Conservation (phyloP, 139 green algal genomes). For the Parachlorella kessleri region DNA sequence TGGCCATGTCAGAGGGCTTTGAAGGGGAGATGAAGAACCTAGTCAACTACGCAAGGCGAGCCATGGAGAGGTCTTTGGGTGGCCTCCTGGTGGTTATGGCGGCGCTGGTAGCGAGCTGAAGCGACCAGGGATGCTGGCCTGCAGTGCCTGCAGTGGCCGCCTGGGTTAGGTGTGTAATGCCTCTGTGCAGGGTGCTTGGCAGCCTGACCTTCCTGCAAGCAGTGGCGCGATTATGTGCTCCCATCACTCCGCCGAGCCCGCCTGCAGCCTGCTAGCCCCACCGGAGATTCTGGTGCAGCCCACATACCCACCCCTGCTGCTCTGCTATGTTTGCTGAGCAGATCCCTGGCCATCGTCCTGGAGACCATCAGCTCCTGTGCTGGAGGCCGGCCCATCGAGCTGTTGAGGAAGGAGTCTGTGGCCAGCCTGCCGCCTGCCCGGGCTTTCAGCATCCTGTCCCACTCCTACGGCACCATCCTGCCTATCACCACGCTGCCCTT, state of each 20-base stretch:
- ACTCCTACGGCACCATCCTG: conserved; percentile 76
- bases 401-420: conserved; percentile 85
- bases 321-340: background rate
- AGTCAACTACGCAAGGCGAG: conserved; percentile 33
- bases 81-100: too few species aligned
- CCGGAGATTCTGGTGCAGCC: too few species aligned
- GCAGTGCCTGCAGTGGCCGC: background rate
- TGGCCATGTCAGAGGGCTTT: conserved; percentile 55
- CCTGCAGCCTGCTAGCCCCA: too few species aligned
- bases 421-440: conserved; percentile 55
- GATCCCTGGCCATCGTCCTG: conserved; percentile 56
- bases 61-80: too few species aligned
- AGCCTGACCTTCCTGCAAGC: too few species aligned
- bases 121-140: too few species aligned
- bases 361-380: conserved; percentile 36
- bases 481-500: conserved; percentile 73
- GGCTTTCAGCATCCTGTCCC: conserved; percentile 64
- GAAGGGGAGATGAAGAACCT: conserved; percentile 80
- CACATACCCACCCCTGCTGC: too few species aligned
- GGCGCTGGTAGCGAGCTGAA: too few species aligned
- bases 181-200: too few species aligned
- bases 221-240: too few species aligned
- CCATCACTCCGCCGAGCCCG: too few species aligned
- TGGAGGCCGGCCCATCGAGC: conserved; percentile 65
- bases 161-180: background rate